Base-by-base conservation (phyloP, 2,329 filamentous ascomycete genomes). In the Ophiostoma quercus region DNA sequence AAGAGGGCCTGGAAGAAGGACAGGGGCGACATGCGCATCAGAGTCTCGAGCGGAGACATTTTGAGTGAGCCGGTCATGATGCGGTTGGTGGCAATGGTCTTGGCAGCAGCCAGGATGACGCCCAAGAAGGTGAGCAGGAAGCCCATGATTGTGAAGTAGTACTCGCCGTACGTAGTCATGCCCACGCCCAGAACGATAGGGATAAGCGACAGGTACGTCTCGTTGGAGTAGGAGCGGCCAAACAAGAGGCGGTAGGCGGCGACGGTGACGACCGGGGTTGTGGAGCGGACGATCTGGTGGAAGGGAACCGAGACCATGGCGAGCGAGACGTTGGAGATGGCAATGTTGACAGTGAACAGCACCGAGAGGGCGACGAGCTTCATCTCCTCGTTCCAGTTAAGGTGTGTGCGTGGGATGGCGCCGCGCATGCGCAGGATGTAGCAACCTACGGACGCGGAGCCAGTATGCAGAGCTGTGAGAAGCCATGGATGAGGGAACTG, bases 41-140 rank as follows among this genome's bases (percentile, higher is more conserved):
- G 82, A 22, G 88, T 82, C 75, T 89, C 87, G 72, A 88, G 80
- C 1, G 86, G 83, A 0, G 84, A 83, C 3, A 88, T 82, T 25
- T 83, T 81, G 37, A 88, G 81, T 3, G 82, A 81, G 41, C 86
- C 86, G 9, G 87, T 89, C 84, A 88, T 87, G 74, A 89, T 83
- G 74, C 85, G 83, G 78, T 89, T 89, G 47, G 87, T 88, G 39
- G 85, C 85, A 43, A 89, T 84, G 1, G 86, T 88, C 81, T 83
- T 88, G 76, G 84, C 73, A 29, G 83, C 82, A 41, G 84, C 84
- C 11, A 86, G 80, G 69, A 86, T 72, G 29, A 85, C 84, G 68
- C 84, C 84, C 2, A 85, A 75, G 37, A 85, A 80, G 29, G 84
- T 86, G 54, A 87, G 78, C 51, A 83, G 75, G 78, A 86, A 86